Base-by-base conservation (phyloP, 1,284 basidiomycete genomes). In the Athelia psychrophila region DNA sequence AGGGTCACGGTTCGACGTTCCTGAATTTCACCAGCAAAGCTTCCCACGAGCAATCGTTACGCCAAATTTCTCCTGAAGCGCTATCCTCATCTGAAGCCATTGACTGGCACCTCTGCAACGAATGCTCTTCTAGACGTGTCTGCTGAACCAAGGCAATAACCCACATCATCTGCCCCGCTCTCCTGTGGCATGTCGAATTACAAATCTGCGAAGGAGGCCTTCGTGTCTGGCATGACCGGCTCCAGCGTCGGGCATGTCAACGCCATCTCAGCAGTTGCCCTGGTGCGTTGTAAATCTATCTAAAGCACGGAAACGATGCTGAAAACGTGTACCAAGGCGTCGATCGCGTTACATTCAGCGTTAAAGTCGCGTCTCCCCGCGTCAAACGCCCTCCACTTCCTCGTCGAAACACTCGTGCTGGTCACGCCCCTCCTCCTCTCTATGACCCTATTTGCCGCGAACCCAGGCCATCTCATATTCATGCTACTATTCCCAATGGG, bases 171-270 rank as follows among this genome's bases (percentile, higher is more conserved):
- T n/a, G n/a, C n/a, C n/a, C n/a, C 27, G 5, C 27, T 30, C 27
- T 30, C 27, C 6, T 9, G 8, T n/a, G 30, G 15, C 24, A 13
- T 45, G 47, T 24, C 19, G 23, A 57, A 66, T 50, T 97, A 97
- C 78, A 95, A 94, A 70, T 59, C 77, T 16, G 83, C 80, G 22
- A 98, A 98, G 70, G 91, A 95, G 73, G 85, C 83, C 0, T 98
- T 95, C 63, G 90, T 95, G 45, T 86, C 92, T 16, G 84, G 86
- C 44, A 83, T 82, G 68, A 81, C 79, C 2, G 95, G 95, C 2
- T 90, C 90, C 0, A 84, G 84, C 3, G 75, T 97, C 10, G 70
- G 69, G 2, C 84, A 88, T 62, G 77, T 97, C 62, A 94, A 95
- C 65, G 58, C 81, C 42, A 73, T 96, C 30, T 91, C 86, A 20